Evolutionary conservation across 129 eudicot species (phyloP).

Genomic region (Apium graveolens): DNA sequence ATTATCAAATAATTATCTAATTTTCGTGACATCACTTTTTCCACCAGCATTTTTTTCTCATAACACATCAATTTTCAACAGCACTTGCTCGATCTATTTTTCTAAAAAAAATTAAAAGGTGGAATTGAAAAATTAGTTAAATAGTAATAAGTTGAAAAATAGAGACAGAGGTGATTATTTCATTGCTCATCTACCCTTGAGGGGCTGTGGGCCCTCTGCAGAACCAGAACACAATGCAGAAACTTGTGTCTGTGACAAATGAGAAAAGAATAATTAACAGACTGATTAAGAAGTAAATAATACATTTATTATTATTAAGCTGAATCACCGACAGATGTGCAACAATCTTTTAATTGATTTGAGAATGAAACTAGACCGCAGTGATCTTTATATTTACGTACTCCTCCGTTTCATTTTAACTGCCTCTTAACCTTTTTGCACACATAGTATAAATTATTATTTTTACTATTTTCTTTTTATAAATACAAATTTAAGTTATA

Average conservation of each 20-base stretch:
- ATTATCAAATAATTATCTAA: too few relatives aligned
- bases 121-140: too few relatives aligned
- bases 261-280: neutral
- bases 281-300: neutral
- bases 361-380: neutral
- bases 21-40: too few relatives aligned
- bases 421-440: too few relatives aligned
- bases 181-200: constrained; percentile 1
- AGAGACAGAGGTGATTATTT: neutral
- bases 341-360: neutral
- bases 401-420: too few relatives aligned
- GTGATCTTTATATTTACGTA: neutral
- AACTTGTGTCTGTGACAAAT: neutral
- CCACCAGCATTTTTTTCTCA: too few relatives aligned
- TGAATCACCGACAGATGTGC: constrained; percentile 2
- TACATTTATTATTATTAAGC: neutral
- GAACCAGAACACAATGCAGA: neutral
- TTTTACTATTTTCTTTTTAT: too few relatives aligned
- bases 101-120: too few relatives aligned
- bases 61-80: too few relatives aligned
- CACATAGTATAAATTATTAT: too few relatives aligned
- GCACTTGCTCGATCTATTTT: too few relatives aligned
- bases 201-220: neutral
- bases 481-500: too few relatives aligned
- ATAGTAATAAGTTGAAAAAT: neutral